Evolutionary conservation across 805 yeast genomes (phyloP).

Genomic region (Candida boleticola): DNA sequence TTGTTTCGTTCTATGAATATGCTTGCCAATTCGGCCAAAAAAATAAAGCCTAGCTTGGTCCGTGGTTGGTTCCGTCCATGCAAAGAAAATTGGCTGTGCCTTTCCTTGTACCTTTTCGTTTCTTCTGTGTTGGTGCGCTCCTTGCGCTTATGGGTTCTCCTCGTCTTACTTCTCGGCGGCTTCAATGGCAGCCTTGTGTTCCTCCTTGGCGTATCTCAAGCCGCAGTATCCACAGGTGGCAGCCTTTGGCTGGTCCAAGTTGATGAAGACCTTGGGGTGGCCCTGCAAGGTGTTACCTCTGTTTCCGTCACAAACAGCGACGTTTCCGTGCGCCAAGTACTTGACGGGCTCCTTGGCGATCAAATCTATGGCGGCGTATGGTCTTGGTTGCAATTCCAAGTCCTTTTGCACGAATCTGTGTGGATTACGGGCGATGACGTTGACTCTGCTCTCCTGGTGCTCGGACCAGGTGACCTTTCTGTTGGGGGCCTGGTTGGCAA

Average conservation of each 20-base stretch:
- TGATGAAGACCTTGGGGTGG: slow-evolving; percentile 80
- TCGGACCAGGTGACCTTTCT: slow-evolving; percentile 68
- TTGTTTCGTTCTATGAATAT: slow-evolving; percentile 1
- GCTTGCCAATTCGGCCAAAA: neutral
- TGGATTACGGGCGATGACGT: slow-evolving; percentile 52
- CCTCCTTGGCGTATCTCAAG: slow-evolving; percentile 58
- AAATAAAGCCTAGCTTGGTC: neutral
- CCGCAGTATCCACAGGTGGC: slow-evolving; percentile 84
- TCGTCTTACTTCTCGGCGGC: slow-evolving; percentile 6
- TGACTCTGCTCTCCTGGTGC: slow-evolving; percentile 60
- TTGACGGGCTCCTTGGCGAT: slow-evolving; percentile 72
- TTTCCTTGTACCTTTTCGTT: neutral
- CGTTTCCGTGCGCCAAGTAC: slow-evolving; percentile 51
- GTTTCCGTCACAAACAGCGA: slow-evolving; percentile 85
- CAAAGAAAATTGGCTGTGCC: too few relatives aligned
- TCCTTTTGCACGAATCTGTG: slow-evolving; percentile 69
- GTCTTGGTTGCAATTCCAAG: slow-evolving; percentile 66
- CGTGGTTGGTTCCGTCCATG: too few relatives aligned
- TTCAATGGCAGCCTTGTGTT: slow-evolving; percentile 42
- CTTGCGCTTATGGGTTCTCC: neutral
- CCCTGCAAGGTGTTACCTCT: slow-evolving; percentile 67
- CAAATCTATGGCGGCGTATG: slow-evolving; percentile 82
- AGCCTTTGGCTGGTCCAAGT: slow-evolving; percentile 72
- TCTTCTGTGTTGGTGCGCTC: neutral
- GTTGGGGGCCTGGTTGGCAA: slow-evolving; percentile 72